Evolutionary conservation across 192 early-diverging fungal species (phyloP).

Genomic region (Backusella tuberculispora): DNA sequence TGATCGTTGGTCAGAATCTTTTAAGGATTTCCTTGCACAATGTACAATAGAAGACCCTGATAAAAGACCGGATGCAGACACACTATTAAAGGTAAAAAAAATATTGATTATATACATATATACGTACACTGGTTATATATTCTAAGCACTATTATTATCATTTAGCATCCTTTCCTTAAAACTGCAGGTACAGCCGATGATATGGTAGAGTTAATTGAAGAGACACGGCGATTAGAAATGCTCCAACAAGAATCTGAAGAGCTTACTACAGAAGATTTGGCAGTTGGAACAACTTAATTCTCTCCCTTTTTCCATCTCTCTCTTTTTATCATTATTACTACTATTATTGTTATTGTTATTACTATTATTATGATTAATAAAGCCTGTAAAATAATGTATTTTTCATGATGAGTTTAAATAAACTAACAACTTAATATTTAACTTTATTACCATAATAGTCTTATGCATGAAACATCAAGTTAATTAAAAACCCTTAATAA

Average conservation of each 20-base stretch:
- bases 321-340: too few species aligned
- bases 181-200: conserved; percentile 61
- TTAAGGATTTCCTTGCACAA: conserved; percentile 78
- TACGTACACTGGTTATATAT: not conserved
- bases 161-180: conserved; percentile 60
- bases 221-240: conserved; percentile 31
- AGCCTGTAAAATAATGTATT: conserved; percentile 13
- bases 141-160: not conserved
- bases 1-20: conserved; percentile 70
- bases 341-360: conserved; percentile 1
- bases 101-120: conserved; percentile 20
- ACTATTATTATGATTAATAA: not conserved
- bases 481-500: not conserved
- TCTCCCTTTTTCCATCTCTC: not conserved
- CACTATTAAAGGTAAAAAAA: conserved; percentile 69
- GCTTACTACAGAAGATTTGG: conserved; percentile 17
- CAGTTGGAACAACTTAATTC: conserved; percentile 11
- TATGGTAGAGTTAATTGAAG: conserved; percentile 46
- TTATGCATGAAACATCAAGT: not conserved
- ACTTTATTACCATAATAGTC: too few species aligned
- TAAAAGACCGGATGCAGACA: conserved; percentile 70
- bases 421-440: too few species aligned
- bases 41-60: conserved; percentile 74
- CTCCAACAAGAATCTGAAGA: conserved; percentile 33
- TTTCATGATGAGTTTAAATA: not conserved